Percentiles rank a stretch among this genome's conserved stretches.
Conservation (phyloP, 1,284 basidiomycete genomes). For the Pisolithus thermaeus region DNA sequence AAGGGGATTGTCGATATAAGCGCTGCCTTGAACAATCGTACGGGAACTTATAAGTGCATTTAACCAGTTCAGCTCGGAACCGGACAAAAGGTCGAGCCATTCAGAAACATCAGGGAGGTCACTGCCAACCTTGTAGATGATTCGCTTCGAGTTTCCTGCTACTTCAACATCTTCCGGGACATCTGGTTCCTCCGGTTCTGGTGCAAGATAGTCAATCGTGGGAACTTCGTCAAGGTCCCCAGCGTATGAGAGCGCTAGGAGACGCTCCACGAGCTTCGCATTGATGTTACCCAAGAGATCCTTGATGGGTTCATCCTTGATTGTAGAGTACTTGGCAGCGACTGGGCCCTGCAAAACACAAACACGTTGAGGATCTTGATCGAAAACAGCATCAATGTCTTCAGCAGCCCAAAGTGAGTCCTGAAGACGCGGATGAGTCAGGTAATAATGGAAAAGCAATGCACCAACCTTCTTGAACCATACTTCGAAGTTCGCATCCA, state of each 20-base stretch:
- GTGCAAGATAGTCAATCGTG: constrained; percentile 80
- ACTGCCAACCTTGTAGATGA: constrained; percentile 55
- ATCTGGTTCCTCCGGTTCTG: constrained; percentile 37
- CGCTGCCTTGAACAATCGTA: constrained; percentile 80
- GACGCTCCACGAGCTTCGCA: constrained; percentile 67
- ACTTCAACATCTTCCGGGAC: constrained; percentile 45
- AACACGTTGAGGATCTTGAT: constrained; percentile 96
- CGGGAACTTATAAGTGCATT: constrained; percentile 79
- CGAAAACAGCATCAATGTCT: constrained; percentile 97
- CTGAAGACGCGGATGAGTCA: constrained; percentile 36
- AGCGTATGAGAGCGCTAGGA: constrained; percentile 79
- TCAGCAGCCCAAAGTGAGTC: constrained; percentile 98
- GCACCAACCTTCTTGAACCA: constrained; percentile 93
- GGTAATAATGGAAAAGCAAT: background rate
- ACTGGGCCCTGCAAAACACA: constrained; percentile 97
- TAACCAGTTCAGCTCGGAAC: constrained; percentile 79
- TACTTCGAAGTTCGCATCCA: constrained; percentile 90
- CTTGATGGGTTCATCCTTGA: constrained; percentile 92
- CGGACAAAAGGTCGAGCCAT: constrained; percentile 87
- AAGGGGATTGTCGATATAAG: constrained; percentile 88
- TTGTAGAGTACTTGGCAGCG: constrained; percentile 81
- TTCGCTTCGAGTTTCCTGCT: constrained; percentile 38
- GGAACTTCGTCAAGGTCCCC: constrained; percentile 81
- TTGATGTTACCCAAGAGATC: constrained; percentile 90
- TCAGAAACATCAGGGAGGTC: constrained; percentile 53